Base-by-base conservation (phyloP, 306 rosid species). In the Albizia julibrissin region DNA sequence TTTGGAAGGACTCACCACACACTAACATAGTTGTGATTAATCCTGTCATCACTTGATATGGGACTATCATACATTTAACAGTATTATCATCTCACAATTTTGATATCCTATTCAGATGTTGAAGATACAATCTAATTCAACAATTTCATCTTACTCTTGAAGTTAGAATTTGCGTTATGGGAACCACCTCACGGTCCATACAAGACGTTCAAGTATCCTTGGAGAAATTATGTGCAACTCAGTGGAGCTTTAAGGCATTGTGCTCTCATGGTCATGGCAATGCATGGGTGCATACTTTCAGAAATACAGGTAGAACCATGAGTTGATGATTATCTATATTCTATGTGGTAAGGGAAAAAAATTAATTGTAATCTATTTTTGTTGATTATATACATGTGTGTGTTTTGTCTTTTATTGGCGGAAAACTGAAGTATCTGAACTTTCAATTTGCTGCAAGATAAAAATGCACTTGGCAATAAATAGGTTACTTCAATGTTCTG, bases 101-200 rank as follows among this genome's bases (percentile, higher is more conserved):
- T 47, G 58, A 14, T 79, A 67, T 62, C 78, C 27, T 47, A 24
- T 44, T 34, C 19, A 22, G 69, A 77, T n/a, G 19, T 64, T 27
- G 73, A 82, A 66, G 59, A 10, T 72, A 40, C 24, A 37, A 61
- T 8, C 16, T 27, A 14, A 64, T 31, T 12, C 81, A 69, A 59
- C 56, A 72, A 24, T 10, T 67, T 27, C 13, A 37, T 61, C 64
- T 24, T 10, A 54, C 14, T 58, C 66, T 33, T 75, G 81, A 88
- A 92, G 97, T 40, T 92, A 66, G 97, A 87, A 61, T 92, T 92
- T 82, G 97, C 97, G 39, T 59, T 88, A 62, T 92, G 94, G 93
- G 97, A 92, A 80, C 97, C 97, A 22, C 97, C 97, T 44, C 97
- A 92, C 80, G 97, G 94, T 39, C 94, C 89, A 50, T 91, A 91